Conservation (phyloP, 2,329 filamentous ascomycete genomes). For the Emericellopsis atlantica region DNA sequence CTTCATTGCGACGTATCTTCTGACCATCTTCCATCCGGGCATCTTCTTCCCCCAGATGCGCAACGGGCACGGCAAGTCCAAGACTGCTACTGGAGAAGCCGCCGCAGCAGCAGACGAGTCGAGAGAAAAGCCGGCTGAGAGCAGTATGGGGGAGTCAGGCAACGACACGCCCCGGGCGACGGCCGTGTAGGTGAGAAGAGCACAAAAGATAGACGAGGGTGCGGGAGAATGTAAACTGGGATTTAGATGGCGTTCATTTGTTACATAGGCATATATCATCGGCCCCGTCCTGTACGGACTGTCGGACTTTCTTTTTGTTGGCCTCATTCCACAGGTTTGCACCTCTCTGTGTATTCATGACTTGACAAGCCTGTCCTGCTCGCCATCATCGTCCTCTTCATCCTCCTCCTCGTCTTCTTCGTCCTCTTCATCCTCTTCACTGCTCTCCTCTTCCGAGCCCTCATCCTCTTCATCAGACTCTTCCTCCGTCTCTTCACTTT, state of each 20-base stretch:
- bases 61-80: slow-evolving; percentile 7
- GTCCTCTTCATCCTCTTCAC: slow-evolving; percentile 35
- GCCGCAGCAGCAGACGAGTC: slow-evolving; percentile 1
- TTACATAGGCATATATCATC: background rate
- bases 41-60: slow-evolving; percentile 43
- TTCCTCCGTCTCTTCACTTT: slow-evolving; percentile 34
- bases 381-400: slow-evolving; percentile 16
- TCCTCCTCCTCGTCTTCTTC: slow-evolving; percentile 27
- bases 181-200: background rate
- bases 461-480: slow-evolving; percentile 37
- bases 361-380: slow-evolving; percentile 30
- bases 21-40: slow-evolving; percentile 41
- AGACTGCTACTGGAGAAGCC: background rate
- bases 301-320: background rate
- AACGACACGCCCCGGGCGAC: background rate
- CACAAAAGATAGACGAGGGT: background rate
- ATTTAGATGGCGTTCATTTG: background rate
- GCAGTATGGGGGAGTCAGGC: background rate
- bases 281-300: background rate
- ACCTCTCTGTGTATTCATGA: slow-evolving; percentile 8
- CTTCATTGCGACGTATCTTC: slow-evolving; percentile 31
- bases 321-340: background rate
- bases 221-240: background rate
- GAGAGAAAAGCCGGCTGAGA: background rate
- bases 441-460: slow-evolving; percentile 36